These are phyloP conservation scores for Pisolithus microcarpus DNA, from an alignment of 768 basidiomycete species.

Conservation along the genomic window DNA sequence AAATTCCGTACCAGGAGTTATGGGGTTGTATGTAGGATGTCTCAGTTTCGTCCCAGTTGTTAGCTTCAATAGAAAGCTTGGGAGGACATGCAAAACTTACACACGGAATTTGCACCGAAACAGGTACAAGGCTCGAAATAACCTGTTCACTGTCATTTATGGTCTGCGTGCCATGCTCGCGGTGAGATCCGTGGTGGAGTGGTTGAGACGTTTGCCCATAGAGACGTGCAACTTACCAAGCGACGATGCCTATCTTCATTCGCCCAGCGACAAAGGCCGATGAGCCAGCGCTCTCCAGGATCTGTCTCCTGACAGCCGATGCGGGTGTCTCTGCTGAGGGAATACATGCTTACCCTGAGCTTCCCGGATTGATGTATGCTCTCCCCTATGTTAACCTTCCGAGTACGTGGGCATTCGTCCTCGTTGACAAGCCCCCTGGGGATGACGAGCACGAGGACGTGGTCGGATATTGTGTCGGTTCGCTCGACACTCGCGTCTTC, in stretches of 20 bases:
- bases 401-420: slow-evolving; percentile 65
- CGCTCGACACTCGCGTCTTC: slow-evolving; percentile 59
- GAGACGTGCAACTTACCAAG: no score
- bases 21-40: neutral
- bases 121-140: no score
- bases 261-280: slow-evolving; percentile 53
- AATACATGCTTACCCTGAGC: slow-evolving; percentile 54
- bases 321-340: slow-evolving; percentile 60
- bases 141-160: no score
- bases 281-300: slow-evolving; percentile 49
- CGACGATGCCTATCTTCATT: slow-evolving; percentile 36
- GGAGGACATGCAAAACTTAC: no score
- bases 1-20: neutral
- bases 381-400: slow-evolving; percentile 67
- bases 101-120: no score
- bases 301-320: slow-evolving; percentile 70
- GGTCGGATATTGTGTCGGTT: slow-evolving; percentile 68
- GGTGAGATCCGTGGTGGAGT: no score
- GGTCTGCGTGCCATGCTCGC: no score
- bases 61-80: neutral
- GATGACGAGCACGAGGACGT: slow-evolving; percentile 32
- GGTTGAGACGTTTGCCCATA: no score
- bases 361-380: slow-evolving; percentile 67
- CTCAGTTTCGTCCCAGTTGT: neutral
- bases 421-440: slow-evolving; percentile 43